A percentile compares a stretch with the other conserved stretches of the same genome.
Conservation (phyloP, 176 grass and related monocot species). For the Hordeum marinum region DNA sequence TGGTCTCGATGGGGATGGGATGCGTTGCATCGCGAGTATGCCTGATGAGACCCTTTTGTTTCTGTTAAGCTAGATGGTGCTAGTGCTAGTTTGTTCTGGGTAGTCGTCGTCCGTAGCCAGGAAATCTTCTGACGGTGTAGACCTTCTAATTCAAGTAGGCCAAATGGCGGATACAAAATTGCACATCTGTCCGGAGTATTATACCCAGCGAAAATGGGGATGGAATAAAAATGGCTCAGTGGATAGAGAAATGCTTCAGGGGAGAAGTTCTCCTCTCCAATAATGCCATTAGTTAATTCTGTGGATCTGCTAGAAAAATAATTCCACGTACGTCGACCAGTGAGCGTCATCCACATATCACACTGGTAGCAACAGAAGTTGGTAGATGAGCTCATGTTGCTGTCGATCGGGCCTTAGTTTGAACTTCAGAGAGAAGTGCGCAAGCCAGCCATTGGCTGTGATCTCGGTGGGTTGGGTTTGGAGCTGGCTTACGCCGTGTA, state of each 20-base stretch:
- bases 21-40: neutral
- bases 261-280: neutral
- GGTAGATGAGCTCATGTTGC: neutral
- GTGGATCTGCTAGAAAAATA: neutral
- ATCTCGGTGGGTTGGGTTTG: neutral
- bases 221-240: neutral
- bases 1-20: neutral
- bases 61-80: neutral
- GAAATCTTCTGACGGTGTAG: neutral
- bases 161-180: neutral
- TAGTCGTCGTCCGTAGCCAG: neutral
- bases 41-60: neutral
- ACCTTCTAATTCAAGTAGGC: neutral
- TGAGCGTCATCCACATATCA: neutral
- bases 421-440: neutral
- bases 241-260: neutral
- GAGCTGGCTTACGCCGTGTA: neutral
- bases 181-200: neutral
- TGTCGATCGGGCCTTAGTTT: neutral
- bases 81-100: neutral
- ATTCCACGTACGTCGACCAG: neutral
- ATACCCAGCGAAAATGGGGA: neutral
- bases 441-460: neutral
- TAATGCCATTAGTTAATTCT: slow-evolving; percentile 15
- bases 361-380: neutral